Evolutionary conservation across 805 yeast genomes (phyloP).

Genomic region (Clavispora santaluciae): DNA sequence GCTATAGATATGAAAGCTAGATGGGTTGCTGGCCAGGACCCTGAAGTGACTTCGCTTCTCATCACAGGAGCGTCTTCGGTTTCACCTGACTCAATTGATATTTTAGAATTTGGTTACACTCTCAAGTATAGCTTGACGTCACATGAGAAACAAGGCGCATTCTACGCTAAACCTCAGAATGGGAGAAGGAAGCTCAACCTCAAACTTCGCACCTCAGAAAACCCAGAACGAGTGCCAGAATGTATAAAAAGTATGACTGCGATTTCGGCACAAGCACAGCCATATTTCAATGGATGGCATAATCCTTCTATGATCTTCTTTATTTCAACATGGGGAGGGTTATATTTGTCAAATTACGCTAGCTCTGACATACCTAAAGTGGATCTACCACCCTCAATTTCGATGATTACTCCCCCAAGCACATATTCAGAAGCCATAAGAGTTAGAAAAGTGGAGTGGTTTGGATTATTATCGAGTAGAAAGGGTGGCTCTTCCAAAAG

Average conservation of each 20-base stretch:
- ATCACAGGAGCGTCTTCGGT: slow-evolving; percentile 62
- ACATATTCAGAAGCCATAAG: slow-evolving; percentile 47
- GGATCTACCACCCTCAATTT: slow-evolving; percentile 73
- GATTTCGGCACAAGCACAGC: slow-evolving; percentile 42
- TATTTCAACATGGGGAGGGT: slow-evolving; percentile 56
- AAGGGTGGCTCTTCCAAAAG: slow-evolving; percentile 22
- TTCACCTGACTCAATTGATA: slow-evolving; percentile 28
- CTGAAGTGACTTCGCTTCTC: slow-evolving; percentile 72
- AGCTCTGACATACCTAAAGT: slow-evolving; percentile 13
- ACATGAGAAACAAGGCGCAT: slow-evolving; percentile 75
- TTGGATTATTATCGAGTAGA: slow-evolving; percentile 56
- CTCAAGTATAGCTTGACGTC: slow-evolving; percentile 78
- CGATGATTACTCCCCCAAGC: slow-evolving; percentile 73
- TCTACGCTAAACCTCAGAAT: slow-evolving; percentile 58
- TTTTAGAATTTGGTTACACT: slow-evolving; percentile 74
- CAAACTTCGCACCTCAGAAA: slow-evolving; percentile 17
- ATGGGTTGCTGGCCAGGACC: slow-evolving; percentile 79
- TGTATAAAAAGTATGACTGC: slow-evolving; percentile 26
- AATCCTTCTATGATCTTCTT: slow-evolving; percentile 65
- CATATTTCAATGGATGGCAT: slow-evolving; percentile 77
- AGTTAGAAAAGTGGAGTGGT: slow-evolving; percentile 67
- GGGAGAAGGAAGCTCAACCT: slow-evolving; percentile 28
- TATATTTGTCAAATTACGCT: slow-evolving; percentile 35
- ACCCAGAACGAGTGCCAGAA: slow-evolving; percentile 18
- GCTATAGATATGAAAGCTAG: slow-evolving; percentile 31